Base-by-base conservation (phyloP, 2,329 filamentous ascomycete genomes). In the Neofusicoccum umdonicola region DNA sequence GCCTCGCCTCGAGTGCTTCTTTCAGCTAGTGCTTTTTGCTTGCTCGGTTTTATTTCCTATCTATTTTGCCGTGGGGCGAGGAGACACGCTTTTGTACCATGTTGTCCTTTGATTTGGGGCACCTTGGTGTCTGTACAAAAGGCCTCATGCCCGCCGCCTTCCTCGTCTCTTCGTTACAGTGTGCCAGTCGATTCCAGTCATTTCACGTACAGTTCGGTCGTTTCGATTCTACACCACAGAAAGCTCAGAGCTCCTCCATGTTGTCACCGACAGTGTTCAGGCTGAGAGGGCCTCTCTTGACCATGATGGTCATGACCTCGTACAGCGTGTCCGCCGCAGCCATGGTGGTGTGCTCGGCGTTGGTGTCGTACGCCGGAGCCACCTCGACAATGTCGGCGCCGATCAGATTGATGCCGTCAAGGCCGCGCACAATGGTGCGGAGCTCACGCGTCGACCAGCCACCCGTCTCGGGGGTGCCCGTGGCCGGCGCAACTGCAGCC, bases 241-340 rank as follows among this genome's bases (percentile, higher is more conserved):
- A 31, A 19, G n/a, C 27, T 63, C 39, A 61, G 31, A 65, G 44
- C n/a, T 65, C 63, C 37, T 65, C 47, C 63, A 61, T 65, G 44
- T 56, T 51, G 56, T 63, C 64, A 27, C 48, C 58, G 61, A 70
- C 67, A 2, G 71, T 71, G 75, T 82, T 81, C 42, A 80, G 74
- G 69, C 84, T 89, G 68, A 92, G 78, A 0, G 89, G 89, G 0
- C 90, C 90, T 70, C 87, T 88, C 83, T 92, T 91, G 15, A 92
- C 89, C 90, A 93, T 93, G 66, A 93, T 83, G 12, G 87, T 91
- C 85, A 93, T 90, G 54, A 93, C 86, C 77, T 94, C 90, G 72
- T 90, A 93, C 19, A 93, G 77, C 0, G 86, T 85, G 76, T 93
- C 85, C 77, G 88, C 88, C 2, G 88, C 88, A 1, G 88, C 88